Evolutionary conservation across 2,329 filamentous ascomycete genomes (phyloP).

Genomic region (Diplocarpon rosae): DNA sequence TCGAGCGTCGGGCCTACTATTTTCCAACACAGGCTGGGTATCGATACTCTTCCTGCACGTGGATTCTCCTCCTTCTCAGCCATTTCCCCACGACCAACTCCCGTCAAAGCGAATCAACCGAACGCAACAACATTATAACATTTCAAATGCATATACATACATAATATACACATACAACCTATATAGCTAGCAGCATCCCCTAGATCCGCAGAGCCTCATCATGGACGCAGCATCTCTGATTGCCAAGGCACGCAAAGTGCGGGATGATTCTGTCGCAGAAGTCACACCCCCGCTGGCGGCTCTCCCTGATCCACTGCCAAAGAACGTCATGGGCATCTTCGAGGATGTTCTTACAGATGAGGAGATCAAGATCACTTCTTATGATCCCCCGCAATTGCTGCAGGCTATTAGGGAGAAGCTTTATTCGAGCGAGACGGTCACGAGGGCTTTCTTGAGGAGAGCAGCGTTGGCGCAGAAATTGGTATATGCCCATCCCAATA

Average conservation of each 20-base stretch:
- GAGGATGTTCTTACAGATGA: conserved; percentile 7
- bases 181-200: neutral
- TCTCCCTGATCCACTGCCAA: conserved; percentile 8
- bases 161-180: neutral
- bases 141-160: no score
- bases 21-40: no score
- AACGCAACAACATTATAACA: neutral
- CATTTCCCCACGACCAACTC: no score
- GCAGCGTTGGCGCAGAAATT: conserved; percentile 15
- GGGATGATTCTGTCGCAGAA: conserved; percentile 9
- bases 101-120: no score
- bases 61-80: no score
- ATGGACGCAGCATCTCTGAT: conserved; percentile 6
- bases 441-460: conserved; percentile 13
- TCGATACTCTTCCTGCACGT: no score
- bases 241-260: conserved; percentile 8
- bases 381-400: conserved; percentile 10
- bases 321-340: conserved; percentile 12
- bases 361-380: conserved; percentile 12
- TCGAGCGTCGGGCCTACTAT: no score
- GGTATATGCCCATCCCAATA: conserved; percentile 2
- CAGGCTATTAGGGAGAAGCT: conserved; percentile 6
- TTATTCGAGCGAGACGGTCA: conserved; percentile 11
- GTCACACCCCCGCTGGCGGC: conserved; percentile 10
- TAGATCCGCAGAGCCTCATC: neutral